phyloP scores from a whole-genome alignment of 2,329 filamentous ascomycete genomes.

The Eutypella sp. region DNA sequence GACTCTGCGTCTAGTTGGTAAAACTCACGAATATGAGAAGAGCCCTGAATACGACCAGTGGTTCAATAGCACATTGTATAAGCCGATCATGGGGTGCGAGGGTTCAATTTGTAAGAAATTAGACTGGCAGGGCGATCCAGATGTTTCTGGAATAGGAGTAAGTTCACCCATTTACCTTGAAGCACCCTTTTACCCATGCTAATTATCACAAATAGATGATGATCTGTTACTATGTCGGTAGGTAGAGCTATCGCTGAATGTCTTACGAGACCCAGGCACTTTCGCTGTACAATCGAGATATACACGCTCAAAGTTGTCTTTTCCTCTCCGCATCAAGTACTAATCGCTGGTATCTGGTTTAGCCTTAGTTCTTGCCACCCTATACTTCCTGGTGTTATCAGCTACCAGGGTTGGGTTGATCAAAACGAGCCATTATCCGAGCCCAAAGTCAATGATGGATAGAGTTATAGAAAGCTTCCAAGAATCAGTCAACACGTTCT shows the following conservation, averaged over 20 bases:
- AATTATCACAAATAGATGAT: conserved; percentile 7
- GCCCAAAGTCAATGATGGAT: background rate
- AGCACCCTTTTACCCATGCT: background rate
- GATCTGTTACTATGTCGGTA: conserved; percentile 10
- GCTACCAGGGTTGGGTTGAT: conserved; percentile 5
- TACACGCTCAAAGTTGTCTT: background rate
- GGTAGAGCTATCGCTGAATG: too few relatives aligned
- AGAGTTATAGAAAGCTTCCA: conserved; percentile 5
- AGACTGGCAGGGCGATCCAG: conserved; percentile 14
- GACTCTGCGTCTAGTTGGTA: background rate
- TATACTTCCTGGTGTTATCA: conserved; percentile 10
- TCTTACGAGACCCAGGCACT: too few relatives aligned
- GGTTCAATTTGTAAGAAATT: conserved; percentile 8
- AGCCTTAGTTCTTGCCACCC: conserved; percentile 6
- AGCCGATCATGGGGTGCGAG: background rate
- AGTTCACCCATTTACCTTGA: background rate
- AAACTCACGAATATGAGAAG: background rate
- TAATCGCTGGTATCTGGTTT: background rate
- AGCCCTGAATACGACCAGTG: background rate
- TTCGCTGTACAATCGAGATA: too few relatives aligned
- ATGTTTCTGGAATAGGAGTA: conserved; percentile 14
- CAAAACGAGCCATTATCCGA: background rate
- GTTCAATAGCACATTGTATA: background rate
- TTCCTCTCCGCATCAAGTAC: background rate
- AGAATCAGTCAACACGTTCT: conserved; percentile 11